Evolutionary conservation across 495 filamentous ascomycete genomes (phyloP), one percentile per base, ranked within the genome.

Genomic region (Pyrenula massariospora): DNA sequence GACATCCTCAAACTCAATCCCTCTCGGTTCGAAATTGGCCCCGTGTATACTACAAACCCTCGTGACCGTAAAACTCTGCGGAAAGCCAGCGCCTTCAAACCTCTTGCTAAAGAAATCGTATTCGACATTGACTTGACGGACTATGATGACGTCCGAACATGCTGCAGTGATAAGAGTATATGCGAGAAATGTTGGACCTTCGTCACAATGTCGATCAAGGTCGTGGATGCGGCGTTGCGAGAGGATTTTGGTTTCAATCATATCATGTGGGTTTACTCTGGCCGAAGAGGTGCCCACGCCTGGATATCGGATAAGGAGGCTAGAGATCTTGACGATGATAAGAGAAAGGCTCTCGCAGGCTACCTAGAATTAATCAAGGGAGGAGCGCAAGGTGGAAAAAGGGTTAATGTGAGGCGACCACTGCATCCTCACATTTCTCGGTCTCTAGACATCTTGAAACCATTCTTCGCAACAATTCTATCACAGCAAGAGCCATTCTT

Each of bases 121-220:
- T 97, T 98, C 72, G 93, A 98, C 84, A 96, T 98, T 61, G 93
- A 98, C 80, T 77, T 98, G 78, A 96, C 92, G 24, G 93, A 97
- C 73, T 98, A 98, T 69, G 93, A 98, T 65, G 88, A 95, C 52
- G 87, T 97, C 60, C 85, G 93, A 22, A 95, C 92, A 21, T 98
- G 93, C 71, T 98, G 93, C 68, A 81, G 84, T 57, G 89, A 91
- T 62, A 91, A 94, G 2, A 92, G 87, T 58, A 96, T 98, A 60
- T 98, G 93, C 65, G 76, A 75, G 58, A 92, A 91, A 67, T 98
- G 93, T 72, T 98, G 93, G 93, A 75, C 84, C 36, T 98, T 96
- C 70, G 91, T 94, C 52, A 95, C 87, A 25, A 96, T 97, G 88
- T 89, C 93, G 15, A 89, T 98, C 63, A 95, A 94, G 65, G 88